A percentile compares a stretch with the other conserved stretches of the same genome.
phyloP scores from a whole-genome alignment of 768 basidiomycete species.

The Scleroderma bovista region DNA sequence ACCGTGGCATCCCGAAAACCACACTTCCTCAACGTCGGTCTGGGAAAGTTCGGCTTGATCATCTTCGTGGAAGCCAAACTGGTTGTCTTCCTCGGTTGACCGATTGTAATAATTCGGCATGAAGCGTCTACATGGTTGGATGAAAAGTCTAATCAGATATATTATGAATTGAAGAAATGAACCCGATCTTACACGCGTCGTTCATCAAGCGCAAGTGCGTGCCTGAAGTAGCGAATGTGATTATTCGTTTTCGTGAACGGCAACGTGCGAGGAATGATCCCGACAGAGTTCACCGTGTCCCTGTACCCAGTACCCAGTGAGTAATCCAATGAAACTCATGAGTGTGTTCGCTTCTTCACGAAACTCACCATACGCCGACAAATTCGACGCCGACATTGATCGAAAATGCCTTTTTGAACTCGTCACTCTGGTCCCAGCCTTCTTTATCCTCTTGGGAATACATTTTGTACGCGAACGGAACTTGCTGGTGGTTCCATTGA shows the following conservation, averaged over 20 bases:
- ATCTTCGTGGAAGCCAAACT: constrained; percentile 44
- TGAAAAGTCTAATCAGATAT: no score
- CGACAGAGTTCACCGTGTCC: constrained; percentile 70
- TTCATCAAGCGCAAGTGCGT: constrained; percentile 68
- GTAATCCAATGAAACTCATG: not conserved
- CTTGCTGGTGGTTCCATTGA: constrained; percentile 64
- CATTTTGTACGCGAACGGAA: constrained; percentile 69
- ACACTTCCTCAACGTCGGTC: constrained; percentile 71
- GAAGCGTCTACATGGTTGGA: constrained; percentile 23
- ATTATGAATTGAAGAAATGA: no score
- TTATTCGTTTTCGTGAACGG: constrained; percentile 63
- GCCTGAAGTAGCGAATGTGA: constrained; percentile 60
- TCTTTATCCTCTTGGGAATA: constrained; percentile 50
- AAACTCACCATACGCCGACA: constrained; percentile 63
- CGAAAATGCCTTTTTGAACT: constrained; percentile 71
- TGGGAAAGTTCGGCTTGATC: constrained; percentile 39
- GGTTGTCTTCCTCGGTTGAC: constrained; percentile 34
- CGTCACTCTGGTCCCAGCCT: constrained; percentile 59
- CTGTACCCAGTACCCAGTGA: constrained; percentile 29
- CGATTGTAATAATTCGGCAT: constrained; percentile 35
- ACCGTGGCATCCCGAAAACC: constrained; percentile 74
- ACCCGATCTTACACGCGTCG: constrained; percentile 26
- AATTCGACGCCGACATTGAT: constrained; percentile 72
- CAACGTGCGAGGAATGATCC: constrained; percentile 54
- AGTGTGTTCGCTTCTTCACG: not conserved